Conservation (phyloP, 768 basidiomycete species). For the Lactarius hatsudake region DNA sequence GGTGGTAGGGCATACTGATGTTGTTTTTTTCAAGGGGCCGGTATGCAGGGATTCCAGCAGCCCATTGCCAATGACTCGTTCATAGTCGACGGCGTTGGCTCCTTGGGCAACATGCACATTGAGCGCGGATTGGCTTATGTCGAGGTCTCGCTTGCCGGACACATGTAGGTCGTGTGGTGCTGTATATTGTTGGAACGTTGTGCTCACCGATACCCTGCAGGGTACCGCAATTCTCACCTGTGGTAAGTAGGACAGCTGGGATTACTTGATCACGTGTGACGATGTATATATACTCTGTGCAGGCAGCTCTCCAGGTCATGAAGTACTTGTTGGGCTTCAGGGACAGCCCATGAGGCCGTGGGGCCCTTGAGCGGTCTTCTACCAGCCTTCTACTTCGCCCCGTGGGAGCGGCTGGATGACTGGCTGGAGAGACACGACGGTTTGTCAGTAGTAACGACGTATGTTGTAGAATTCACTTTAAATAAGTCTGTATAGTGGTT, state of each 20-base stretch:
- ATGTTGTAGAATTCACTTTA: neutral
- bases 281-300: neutral
- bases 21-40: slow-evolving; percentile 53
- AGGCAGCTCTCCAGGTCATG: slow-evolving; percentile 73
- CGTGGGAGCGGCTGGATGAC: neutral
- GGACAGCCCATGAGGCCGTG: slow-evolving; percentile 39
- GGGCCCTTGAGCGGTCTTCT: no score
- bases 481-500: neutral
- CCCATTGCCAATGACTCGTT: slow-evolving; percentile 66
- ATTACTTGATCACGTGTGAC: neutral
- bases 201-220: slow-evolving; percentile 32
- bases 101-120: slow-evolving; percentile 59
- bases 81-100: slow-evolving; percentile 68
- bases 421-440: neutral
- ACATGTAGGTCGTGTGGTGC: slow-evolving; percentile 53
- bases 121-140: slow-evolving; percentile 68
- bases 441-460: no score
- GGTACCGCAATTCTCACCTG: slow-evolving; percentile 67
- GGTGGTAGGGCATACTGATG: neutral
- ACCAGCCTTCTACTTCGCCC: neutral
- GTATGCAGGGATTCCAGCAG: slow-evolving; percentile 70
- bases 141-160: slow-evolving; percentile 67
- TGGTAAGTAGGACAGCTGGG: slow-evolving; percentile 38
- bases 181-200: neutral
- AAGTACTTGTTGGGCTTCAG: slow-evolving; percentile 65